Evolutionary conservation across 805 yeast genomes (phyloP), one percentile per base, ranked within the genome.

Genomic region (Candida lessepsii): DNA sequence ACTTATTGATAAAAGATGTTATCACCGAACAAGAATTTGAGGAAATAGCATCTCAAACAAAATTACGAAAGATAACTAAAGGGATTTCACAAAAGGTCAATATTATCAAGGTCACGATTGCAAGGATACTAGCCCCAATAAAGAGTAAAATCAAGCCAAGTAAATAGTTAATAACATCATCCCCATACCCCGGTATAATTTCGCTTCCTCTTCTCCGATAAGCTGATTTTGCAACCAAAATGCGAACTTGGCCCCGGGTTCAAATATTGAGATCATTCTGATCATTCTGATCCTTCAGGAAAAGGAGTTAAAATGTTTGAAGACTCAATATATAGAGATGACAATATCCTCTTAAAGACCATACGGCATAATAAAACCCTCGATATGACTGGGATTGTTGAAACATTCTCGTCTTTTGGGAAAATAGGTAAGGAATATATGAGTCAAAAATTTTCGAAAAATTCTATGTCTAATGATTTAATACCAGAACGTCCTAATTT

Each of bases 1-100:
- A 91, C 54, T 65, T 89, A 39, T 56, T 93, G 32, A 80, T 82
- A 6, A 86, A 89, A 53, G 72, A 79, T 52, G 76, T 86, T 9
- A 81, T 89, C 0, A 78, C 91, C 0, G 88, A 83, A 48, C 86
- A 81, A 43, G 90, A 86, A 26, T 51, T 52, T 16, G 65, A 60
- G 42, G 37, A 45, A 26, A 23, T 54, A 6, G 46, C 56, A 5
- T 30, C 49, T 7, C 32, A 48, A 33, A 42, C 49, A 10, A 57
- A 54, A 33, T 15, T 51, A 2, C 34, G 49, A 8, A 40, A 41
- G 29, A 9, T 53, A 7, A 44, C 32, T 18, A 39, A 31, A 6
- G 13, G 5, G 9, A 16, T 28, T 13, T 24, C 27, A 8, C 10
- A 7, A 7, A 41, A 21, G n/a, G 27, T 53, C 2, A 46, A 42